Evolutionary conservation across 257 asterid genomes (phyloP), one percentile per base, ranked within the genome.

Genomic region (Scutellaria barbata): DNA sequence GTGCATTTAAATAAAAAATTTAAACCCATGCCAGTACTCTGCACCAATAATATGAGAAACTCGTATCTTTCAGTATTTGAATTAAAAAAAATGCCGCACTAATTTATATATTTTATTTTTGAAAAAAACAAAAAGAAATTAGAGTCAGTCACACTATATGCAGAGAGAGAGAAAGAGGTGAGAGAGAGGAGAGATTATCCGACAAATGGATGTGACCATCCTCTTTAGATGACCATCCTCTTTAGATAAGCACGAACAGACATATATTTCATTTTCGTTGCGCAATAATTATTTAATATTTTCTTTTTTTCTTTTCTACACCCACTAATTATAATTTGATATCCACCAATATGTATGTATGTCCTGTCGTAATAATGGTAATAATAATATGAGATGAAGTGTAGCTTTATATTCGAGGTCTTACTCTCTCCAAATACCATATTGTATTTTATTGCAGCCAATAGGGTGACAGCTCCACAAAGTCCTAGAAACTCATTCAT

Each of bases 151-250:
- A 22, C 35, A 30, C 35, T 30, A 30, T 1, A 55, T 54, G 71
- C 2, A 5, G 60, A 8, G 13, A 68, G 42, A 62, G 76, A 46
- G 55, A 64, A 66, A 77, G 75, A 72, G 66, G 66, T 59, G 9
- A 1, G 50, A 56, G 7, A 62, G 37, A 37, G 14, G 20, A 5
- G 77, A 65, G 72, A 54, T 74, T 5, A 66, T 66, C 73, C 75
- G 79, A 69, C 75, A 76, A 77, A 48, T 33, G 74, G 74, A 76
- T 71, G 82, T 80, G 85, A 75, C 67, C 56, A 60, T 61, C 59
- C 76, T 40, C 70, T 59, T 48, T 54, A 41, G 77, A 74, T 66
- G 85, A 75, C 67, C 56, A 60, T 61, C 59, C 76, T 40, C 70
- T 59, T 48, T 54, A 41, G 77, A 74, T 66, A 67, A 74, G 70